Base-by-base conservation (phyloP, 2,329 filamentous ascomycete genomes). In the Ophiostoma tasmaniense region DNA sequence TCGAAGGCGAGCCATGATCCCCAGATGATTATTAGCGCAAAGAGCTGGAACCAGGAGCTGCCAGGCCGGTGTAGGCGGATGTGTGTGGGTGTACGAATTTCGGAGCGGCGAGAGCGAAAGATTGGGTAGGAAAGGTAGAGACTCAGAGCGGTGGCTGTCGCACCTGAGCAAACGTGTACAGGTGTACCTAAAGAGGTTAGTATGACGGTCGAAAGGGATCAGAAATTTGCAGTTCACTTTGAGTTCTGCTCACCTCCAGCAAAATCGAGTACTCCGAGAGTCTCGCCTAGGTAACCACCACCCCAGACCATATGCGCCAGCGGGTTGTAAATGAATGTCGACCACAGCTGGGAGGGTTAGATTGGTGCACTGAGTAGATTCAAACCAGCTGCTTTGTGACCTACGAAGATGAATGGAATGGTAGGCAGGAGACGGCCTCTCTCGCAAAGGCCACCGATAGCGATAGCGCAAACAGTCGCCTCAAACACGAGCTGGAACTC, bases 1-100 rank as follows among this genome's bases (percentile, higher is more conserved):
- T 98, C 98, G 87, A 98, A 98, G 67, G 93, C 95, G 72, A 98
- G 85, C 95, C 95, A 98, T 75, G 94, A 94, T 76, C 98, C 97
- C 93, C 93, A 98, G 70, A 98, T 92, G 75, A 98, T 92, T 80
- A 98, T 96, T 76, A 98, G 86, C 7, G 93, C 96, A 73, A 98
- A 93, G 3, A 84, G 74, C 77, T 71, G 70, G 42, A 67, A 67
- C 8, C 68, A 68, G 1, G 68, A 22, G 33, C 68, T 69, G 10
- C 68, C 68, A 4, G 70, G 70, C 20, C 64, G 62, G 55, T 71
- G 70, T 4, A 71, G 33, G 3, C 66, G 68, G 13, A 71, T 61
- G 64, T 71, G 70, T 10, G 66, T 14, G 0, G 70, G 70, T 14
- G 66, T 69, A 8, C 70, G 70, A 1, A 37, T 17, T 1, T 22